Evolutionary conservation across 2,329 filamentous ascomycete species (phyloP).

Genomic region (Blastomyces gilchristii): DNA sequence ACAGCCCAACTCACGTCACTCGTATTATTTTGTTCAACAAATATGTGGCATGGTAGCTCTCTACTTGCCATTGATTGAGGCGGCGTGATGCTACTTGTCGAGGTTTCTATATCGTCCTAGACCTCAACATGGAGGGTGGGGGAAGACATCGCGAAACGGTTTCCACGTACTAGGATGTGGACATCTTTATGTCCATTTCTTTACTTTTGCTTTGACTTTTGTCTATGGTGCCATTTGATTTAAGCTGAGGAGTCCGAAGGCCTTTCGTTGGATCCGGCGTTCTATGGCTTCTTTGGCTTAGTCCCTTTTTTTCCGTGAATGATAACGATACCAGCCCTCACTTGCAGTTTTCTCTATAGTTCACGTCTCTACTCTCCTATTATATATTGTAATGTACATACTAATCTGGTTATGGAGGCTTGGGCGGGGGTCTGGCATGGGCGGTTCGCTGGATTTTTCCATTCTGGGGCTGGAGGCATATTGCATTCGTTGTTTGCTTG

Average conservation of each 20-base stretch:
- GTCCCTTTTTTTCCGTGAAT: neutral
- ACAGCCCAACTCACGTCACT: neutral
- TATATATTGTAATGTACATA: neutral
- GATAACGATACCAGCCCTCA: slow-evolving; percentile 5
- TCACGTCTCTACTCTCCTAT: neutral
- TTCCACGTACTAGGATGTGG: neutral
- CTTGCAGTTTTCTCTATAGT: neutral
- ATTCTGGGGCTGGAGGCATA: neutral
- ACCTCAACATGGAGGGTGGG: neutral
- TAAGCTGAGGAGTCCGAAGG: slow-evolving; percentile 3
- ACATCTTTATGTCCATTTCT: neutral
- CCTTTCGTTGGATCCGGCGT: neutral
- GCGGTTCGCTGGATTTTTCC: neutral
- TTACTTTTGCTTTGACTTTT: neutral
- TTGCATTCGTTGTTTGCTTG: neutral
- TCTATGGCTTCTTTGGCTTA: neutral
- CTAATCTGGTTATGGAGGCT: neutral
- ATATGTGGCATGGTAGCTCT: neutral
- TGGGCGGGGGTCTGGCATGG: neutral
- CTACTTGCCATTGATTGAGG: neutral
- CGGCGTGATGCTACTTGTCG: neutral
- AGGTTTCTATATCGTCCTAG: neutral
- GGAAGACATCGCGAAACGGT: neutral
- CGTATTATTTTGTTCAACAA: neutral
- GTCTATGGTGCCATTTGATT: neutral